phyloP scores from a whole-genome alignment of 805 yeast genomes.

The Ogataea trehaloabstinens region DNA sequence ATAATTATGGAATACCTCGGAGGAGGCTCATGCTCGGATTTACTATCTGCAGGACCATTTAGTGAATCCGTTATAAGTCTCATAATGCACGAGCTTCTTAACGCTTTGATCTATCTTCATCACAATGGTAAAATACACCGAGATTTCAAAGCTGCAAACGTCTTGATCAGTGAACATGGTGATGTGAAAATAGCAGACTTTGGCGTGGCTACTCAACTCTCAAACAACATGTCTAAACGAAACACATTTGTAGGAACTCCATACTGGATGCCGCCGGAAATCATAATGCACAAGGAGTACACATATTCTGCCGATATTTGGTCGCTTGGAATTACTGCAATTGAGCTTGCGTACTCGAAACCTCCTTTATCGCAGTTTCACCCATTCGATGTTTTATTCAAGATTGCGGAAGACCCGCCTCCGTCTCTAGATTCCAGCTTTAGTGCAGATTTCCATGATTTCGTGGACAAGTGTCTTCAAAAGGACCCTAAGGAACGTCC shows the following conservation, averaged over 20 bases:
- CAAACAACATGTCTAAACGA: slow-evolving; percentile 51
- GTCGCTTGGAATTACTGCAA: slow-evolving; percentile 78
- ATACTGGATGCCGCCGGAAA: slow-evolving; percentile 66
- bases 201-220: slow-evolving; percentile 84
- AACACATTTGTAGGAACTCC: slow-evolving; percentile 61
- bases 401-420: slow-evolving; percentile 48
- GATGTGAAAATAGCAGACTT: slow-evolving; percentile 90
- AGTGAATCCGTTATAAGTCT: slow-evolving; percentile 53
- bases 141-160: slow-evolving; percentile 92
- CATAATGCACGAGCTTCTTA: slow-evolving; percentile 52
- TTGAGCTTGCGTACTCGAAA: slow-evolving; percentile 67
- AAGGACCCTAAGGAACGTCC: slow-evolving; percentile 70
- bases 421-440: slow-evolving; percentile 39
- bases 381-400: slow-evolving; percentile 54
- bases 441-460: slow-evolving; percentile 53
- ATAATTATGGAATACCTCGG: slow-evolving; percentile 79
- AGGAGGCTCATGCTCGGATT: slow-evolving; percentile 72
- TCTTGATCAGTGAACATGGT: slow-evolving; percentile 66
- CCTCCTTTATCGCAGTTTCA: slow-evolving; percentile 63
- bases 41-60: slow-evolving; percentile 59
- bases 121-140: slow-evolving; percentile 78
- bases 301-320: slow-evolving; percentile 76
- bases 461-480: slow-evolving; percentile 66
- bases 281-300: slow-evolving; percentile 51
- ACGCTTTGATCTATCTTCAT: slow-evolving; percentile 67